phyloP scores from a whole-genome alignment of 495 filamentous ascomycete genomes.

The Haplographium delicatum region DNA sequence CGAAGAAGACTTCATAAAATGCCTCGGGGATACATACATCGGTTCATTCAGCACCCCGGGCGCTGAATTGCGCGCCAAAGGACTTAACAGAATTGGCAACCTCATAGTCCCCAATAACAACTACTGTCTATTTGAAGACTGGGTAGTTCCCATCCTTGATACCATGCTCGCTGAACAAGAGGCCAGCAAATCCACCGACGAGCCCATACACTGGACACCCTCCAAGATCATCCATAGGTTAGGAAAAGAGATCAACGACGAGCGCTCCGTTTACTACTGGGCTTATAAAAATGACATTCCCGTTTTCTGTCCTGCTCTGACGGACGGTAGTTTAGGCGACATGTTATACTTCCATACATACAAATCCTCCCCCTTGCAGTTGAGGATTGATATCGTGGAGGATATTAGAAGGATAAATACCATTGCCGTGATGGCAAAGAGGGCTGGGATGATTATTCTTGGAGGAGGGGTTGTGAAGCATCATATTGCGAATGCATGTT shows the following conservation, averaged over 20 bases:
- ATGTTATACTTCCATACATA: slow-evolving; percentile 98
- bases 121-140: slow-evolving; percentile 96
- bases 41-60: slow-evolving; percentile 75
- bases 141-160: slow-evolving; percentile 89
- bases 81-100: slow-evolving; percentile 93
- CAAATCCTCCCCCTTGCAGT: slow-evolving; percentile 69
- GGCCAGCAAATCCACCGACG: slow-evolving; percentile 52
- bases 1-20: slow-evolving; percentile 98
- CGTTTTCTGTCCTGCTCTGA: slow-evolving; percentile 92
- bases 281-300: slow-evolving; percentile 90
- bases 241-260: slow-evolving; percentile 87
- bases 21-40: slow-evolving; percentile 87
- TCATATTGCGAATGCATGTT: slow-evolving; percentile 92
- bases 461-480: slow-evolving; percentile 94
- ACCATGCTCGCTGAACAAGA: slow-evolving; percentile 91
- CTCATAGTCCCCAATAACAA: slow-evolving; percentile 95
- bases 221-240: slow-evolving; percentile 79
- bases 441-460: slow-evolving; percentile 88
- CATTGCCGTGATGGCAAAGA: slow-evolving; percentile 73
- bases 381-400: slow-evolving; percentile 82
- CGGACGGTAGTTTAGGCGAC: slow-evolving; percentile 89
- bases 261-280: slow-evolving; percentile 89
- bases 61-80: slow-evolving; percentile 68
- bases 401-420: slow-evolving; percentile 89
- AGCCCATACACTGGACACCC: slow-evolving; percentile 83